Evolutionary conservation across 2,329 filamentous ascomycete species (phyloP), one percentile per base, ranked within the genome.

Genomic region (Sclerotinia sclerotiorum): DNA sequence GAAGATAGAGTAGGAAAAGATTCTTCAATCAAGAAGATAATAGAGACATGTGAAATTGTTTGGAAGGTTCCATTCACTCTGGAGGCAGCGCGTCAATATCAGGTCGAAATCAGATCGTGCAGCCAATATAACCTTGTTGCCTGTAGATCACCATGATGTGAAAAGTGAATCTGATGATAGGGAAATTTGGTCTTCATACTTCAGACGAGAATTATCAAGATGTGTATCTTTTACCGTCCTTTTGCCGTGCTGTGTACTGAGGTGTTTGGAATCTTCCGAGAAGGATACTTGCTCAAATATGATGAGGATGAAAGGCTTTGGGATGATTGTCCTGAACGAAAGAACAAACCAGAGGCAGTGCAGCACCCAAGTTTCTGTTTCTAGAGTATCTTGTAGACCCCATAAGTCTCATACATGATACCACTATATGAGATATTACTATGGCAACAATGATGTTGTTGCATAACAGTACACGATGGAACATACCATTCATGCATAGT

Each of bases 81-180:
- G n/a, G 15, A 63, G 46, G 48, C 21, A 57, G 21, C 27, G 44
- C 21, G 27, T n/a, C 29, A 35, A 27, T 3, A 21, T 60, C 10
- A 42, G 13, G 5, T 52, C 3, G 46, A 17, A 13, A 61, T 61
- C 42, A 61, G 44, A 48, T 21, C 27, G 44, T 35, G 17, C 48
- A n/a, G 7, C 44, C 46, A 29, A 27, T n/a, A 19, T 39, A 27
- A 13, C 2, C 15, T 63, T n/a, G n/a, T 21, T 29, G 5, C 21
- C 29, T 27, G 15, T 46, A 46, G 24, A 17, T 21, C 8, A 60
- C 29, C 13, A 44, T 56, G 27, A 13, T 39, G 8, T 39, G 32
- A 51, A 61, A 61, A 51, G 60, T 63, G 60, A 63, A 63, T 60
- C 39, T 51, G 32, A 63, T 39, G 32, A 10, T 27, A 7, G 21